Conservation (phyloP, 2,329 filamentous ascomycete species). For the Coniella lustricola region DNA sequence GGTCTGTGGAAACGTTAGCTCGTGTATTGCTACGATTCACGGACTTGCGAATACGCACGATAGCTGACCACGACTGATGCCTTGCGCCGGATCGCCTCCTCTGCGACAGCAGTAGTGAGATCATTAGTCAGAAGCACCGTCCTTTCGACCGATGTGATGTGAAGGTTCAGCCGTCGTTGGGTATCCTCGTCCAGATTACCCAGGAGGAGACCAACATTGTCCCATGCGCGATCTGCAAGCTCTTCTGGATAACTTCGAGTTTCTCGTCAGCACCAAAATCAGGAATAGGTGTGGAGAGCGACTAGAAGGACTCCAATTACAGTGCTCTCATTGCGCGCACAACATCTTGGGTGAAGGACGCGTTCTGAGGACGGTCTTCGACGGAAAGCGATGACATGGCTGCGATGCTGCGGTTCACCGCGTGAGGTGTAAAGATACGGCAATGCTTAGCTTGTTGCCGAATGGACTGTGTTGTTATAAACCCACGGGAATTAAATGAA, state of each 20-base stretch:
- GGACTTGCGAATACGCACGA: conserved; percentile 46
- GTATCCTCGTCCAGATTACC: conserved; percentile 31
- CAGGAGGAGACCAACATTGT: conserved; percentile 85
- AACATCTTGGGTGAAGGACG: conserved; percentile 50
- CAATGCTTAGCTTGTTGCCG: neutral
- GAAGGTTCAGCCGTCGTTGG: conserved; percentile 21
- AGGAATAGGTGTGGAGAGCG: neutral
- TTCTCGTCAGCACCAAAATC: neutral
- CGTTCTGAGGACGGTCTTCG: conserved; percentile 11
- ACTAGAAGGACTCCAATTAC: conserved; percentile 40
- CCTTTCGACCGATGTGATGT: conserved; percentile 22
- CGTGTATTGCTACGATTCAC: neutral
- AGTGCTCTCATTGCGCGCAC: conserved; percentile 73
- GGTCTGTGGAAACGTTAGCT: conserved; percentile 43
- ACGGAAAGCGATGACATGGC: conserved; percentile 6
- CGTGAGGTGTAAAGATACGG: neutral
- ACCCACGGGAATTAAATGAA: neutral
- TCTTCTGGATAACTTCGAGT: conserved; percentile 71
- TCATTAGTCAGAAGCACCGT: conserved; percentile 67
- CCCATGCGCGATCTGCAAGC: conserved; percentile 83
- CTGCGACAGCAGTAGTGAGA: conserved; percentile 78
- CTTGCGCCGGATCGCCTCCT: conserved; percentile 74
- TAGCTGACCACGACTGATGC: conserved; percentile 83
- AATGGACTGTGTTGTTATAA: neutral
- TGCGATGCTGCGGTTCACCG: neutral